Percentiles rank a stretch among this genome's conserved stretches.
phyloP scores from a whole-genome alignment of 306 rosid species.

The Gleditsia sinensis region DNA sequence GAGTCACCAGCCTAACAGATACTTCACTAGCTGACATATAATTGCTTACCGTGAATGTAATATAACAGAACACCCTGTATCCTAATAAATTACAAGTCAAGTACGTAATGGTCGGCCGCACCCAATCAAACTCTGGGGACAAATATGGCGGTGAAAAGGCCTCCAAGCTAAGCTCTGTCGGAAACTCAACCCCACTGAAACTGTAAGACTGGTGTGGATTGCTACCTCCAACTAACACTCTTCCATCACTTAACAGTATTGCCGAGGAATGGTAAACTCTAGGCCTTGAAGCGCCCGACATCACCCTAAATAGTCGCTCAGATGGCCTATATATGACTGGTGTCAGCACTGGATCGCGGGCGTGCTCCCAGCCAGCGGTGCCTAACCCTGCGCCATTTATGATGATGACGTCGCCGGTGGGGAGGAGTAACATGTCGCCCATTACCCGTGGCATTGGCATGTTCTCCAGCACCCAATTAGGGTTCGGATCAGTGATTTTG shows the following conservation, averaged over 20 bases:
- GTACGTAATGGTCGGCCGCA: slow-evolving; percentile 46
- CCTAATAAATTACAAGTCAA: slow-evolving; percentile 31
- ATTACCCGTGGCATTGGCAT: slow-evolving; percentile 75
- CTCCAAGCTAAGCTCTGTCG: slow-evolving; percentile 77
- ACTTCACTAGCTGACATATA: slow-evolving; percentile 30
- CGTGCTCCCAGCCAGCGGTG: slow-evolving; percentile 80
- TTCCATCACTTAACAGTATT: slow-evolving; percentile 53
- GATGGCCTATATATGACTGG: slow-evolving; percentile 52
- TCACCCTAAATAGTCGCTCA: slow-evolving; percentile 27
- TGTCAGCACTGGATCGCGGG: slow-evolving; percentile 42
- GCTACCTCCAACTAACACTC: slow-evolving; percentile 75
- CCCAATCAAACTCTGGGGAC: slow-evolving; percentile 9
- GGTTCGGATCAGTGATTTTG: slow-evolving; percentile 43
- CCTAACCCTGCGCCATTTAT: slow-evolving; percentile 62
- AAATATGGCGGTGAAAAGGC: slow-evolving; percentile 77
- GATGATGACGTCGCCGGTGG: slow-evolving; percentile 62
- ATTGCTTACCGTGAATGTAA: slow-evolving; percentile 41
- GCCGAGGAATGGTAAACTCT: slow-evolving; percentile 78
- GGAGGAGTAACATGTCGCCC: slow-evolving; percentile 78
- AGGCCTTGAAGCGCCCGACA: slow-evolving; percentile 51
- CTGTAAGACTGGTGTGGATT: slow-evolving; percentile 65
- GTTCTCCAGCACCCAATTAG: slow-evolving; percentile 64
- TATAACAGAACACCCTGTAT: slow-evolving; percentile 32
- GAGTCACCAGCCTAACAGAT: slow-evolving; percentile 63
- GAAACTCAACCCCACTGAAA: slow-evolving; percentile 63